Base-by-base conservation (phyloP, 768 basidiomycete genomes). In the Naganishia vaughanmartiniae region DNA sequence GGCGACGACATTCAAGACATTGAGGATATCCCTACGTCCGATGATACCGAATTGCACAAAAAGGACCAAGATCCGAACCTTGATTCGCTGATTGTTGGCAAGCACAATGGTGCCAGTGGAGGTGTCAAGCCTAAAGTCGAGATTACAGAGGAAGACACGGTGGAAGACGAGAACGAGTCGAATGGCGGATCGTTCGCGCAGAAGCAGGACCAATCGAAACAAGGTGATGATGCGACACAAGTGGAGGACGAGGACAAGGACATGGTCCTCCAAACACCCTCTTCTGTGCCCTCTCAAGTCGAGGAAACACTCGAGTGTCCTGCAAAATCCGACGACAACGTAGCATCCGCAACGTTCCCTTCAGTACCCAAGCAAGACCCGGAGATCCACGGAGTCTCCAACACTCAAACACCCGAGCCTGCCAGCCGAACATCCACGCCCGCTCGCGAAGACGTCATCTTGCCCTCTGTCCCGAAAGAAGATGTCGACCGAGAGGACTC, bases 301-400 rank as follows among this genome's bases (percentile, higher is more conserved):
- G 60, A 63, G 60, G 65, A 54, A 34, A 30, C 28, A 11, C 14
- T 26, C 39, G 30, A 19, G 48, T 30, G 4, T 15, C 7, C 28
- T 3, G 28, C 48, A 15, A 51, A 28, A 19, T 26, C 46, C 51
- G 34, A 36, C 24, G 42, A 9, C 24, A 42, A 66, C 15, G 39
- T 53, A 45, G 33, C 48, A 9, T 33, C 33, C 31, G 65, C 65
- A 0, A 31, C 65, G n/a, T 66, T 66, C 39, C 65, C 65, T 21
- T 66, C 65, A 19, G 65, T 66, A 17, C 65, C 65, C 9, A n/a
- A 66, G 28, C 48, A 51, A 31, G 65, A 51, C 46, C 65, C 65
- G 14, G 15, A 10, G 17, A 33, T 65, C n/a, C 39, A 10, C 48
- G 65, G 34, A 6, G 30, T 53, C 4, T 28, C 31, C 53, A 15